phyloP scores from a whole-genome alignment of 2,329 filamentous ascomycete genomes.

The Endocalyx cinctus region DNA sequence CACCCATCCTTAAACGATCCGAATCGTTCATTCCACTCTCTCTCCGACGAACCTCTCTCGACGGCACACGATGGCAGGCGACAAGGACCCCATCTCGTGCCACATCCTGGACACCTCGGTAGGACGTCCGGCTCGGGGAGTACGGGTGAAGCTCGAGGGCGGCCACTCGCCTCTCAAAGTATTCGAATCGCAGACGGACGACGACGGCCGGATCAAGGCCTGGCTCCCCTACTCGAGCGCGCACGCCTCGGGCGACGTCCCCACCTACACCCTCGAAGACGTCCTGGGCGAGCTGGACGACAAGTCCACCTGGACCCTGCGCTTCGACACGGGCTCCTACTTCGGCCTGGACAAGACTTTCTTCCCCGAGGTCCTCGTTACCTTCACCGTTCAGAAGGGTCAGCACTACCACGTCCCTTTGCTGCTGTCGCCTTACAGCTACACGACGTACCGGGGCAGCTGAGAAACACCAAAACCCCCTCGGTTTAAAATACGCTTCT shows the following conservation, averaged over 20 bases:
- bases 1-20: no score
- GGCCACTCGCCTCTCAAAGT: constrained; percentile 35
- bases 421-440: constrained; percentile 72
- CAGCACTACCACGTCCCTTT: constrained; percentile 79
- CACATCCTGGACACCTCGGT: constrained; percentile 80
- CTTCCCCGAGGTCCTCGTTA: constrained; percentile 55
- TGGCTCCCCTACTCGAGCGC: constrained; percentile 60
- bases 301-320: constrained; percentile 60
- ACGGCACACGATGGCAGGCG: constrained; percentile 20
- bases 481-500: no score
- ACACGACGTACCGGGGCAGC: constrained; percentile 77
- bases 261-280: constrained; percentile 54
- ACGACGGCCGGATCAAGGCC: constrained; percentile 66
- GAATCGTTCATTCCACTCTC: no score
- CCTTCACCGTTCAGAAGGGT: constrained; percentile 47
- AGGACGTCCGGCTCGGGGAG: constrained; percentile 62
- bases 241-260: constrained; percentile 49
- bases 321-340: constrained; percentile 69
- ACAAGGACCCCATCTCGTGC: constrained; percentile 71
- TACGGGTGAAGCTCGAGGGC: constrained; percentile 61
- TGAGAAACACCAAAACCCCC: no score
- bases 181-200: constrained; percentile 67
- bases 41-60: no score
- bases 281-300: constrained; percentile 40
- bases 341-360: constrained; percentile 61